phyloP scores from a whole-genome alignment of 805 yeast genomes.

The Myxozyma lipomycoides region DNA sequence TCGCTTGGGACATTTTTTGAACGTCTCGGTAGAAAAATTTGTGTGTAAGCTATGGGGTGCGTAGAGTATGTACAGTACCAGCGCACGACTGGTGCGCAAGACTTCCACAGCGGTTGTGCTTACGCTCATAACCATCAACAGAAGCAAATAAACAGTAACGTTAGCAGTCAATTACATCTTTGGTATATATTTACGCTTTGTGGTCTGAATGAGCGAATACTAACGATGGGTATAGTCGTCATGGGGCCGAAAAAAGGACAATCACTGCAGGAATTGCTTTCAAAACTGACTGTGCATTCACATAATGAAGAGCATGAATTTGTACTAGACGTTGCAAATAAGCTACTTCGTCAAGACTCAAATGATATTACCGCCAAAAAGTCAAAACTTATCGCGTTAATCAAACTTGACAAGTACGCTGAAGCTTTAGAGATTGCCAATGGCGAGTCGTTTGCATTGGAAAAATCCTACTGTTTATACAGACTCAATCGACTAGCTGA shows the following conservation, averaged over 20 bases:
- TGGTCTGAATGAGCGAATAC: too few species aligned
- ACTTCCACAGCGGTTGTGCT: too few species aligned
- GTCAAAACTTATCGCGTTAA: conserved; percentile 53
- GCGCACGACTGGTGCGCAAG: too few species aligned
- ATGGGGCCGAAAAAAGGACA: conserved; percentile 18
- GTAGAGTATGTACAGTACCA: too few species aligned
- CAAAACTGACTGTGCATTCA: conserved; percentile 40
- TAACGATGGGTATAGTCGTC: background rate
- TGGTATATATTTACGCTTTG: too few species aligned
- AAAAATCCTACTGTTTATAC: conserved; percentile 58
- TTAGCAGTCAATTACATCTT: too few species aligned
- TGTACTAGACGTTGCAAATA: conserved; percentile 36
- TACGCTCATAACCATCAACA: too few species aligned
- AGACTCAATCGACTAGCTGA: conserved; percentile 47
- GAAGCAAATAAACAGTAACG: too few species aligned
- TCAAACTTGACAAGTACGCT: conserved; percentile 54
- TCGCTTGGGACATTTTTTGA: too few species aligned
- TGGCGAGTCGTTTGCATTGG: conserved; percentile 40
- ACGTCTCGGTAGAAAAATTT: too few species aligned
- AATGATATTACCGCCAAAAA: conserved; percentile 36
- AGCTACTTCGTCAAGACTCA: conserved; percentile 34
- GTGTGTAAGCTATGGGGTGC: too few species aligned
- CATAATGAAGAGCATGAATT: conserved; percentile 39
- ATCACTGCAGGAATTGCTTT: conserved; percentile 32
- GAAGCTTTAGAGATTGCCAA: conserved; percentile 45